These are phyloP conservation scores for Bathelium albidoporum DNA, from an alignment of 495 filamentous ascomycete genomes.

Conservation along the genomic window DNA sequence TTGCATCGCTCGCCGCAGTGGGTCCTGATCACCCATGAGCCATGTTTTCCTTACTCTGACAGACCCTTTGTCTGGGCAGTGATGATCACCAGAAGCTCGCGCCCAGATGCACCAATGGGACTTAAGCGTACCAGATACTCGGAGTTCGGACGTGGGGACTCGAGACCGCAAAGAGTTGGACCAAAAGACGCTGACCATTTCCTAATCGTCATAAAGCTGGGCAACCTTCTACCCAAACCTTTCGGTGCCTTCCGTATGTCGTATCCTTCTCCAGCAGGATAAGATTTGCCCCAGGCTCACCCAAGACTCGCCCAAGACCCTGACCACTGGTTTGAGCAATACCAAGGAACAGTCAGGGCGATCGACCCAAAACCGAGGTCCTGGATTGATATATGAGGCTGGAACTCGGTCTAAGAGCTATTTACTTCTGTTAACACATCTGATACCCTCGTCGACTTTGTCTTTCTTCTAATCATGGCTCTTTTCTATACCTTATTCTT, in stretches of 20 bases:
- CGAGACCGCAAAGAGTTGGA: not conserved
- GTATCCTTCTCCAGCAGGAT: not conserved
- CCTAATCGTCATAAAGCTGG: not conserved
- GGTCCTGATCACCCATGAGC: not conserved
- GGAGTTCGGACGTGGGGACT: slow-evolving; percentile 23
- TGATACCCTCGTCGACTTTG: not conserved
- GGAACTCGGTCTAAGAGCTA: not conserved
- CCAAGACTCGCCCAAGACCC: not conserved
- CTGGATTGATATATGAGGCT: not conserved
- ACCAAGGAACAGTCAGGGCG: not conserved
- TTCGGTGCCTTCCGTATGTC: not conserved
- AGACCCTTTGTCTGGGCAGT: not conserved
- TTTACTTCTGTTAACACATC: not conserved
- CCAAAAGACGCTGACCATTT: slow-evolving; percentile 3
- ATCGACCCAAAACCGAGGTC: not conserved
- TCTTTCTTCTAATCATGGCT: slow-evolving; percentile 18
- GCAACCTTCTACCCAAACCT: not conserved
- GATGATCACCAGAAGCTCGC: too few species aligned
- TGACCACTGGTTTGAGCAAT: not conserved
- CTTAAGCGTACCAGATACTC: slow-evolving; percentile 1
- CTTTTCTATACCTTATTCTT: not conserved
- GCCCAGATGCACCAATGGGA: not conserved
- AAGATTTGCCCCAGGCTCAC: not conserved
- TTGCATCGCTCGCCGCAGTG: not conserved
- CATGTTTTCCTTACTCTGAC: not conserved